phyloP scores from a whole-genome alignment of 371 early-diverging fungal genomes.

The Mucor irregularis region DNA sequence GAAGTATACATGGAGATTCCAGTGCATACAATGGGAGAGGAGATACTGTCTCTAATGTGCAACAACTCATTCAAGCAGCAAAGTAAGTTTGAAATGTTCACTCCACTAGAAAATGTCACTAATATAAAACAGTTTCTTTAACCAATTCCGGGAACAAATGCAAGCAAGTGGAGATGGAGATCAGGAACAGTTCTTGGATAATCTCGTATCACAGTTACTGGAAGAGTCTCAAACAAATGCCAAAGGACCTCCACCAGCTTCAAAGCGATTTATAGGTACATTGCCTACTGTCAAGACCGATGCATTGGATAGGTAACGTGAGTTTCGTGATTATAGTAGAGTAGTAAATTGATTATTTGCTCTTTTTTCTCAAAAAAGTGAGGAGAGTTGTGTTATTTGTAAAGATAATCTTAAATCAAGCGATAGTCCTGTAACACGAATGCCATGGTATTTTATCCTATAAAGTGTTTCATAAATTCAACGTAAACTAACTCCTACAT shows the following conservation, averaged over 20 bases:
- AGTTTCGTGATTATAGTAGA: background rate
- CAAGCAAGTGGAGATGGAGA: slow-evolving; percentile 39
- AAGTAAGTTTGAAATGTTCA: slow-evolving; percentile 25
- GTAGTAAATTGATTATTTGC: background rate
- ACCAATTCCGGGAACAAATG: slow-evolving; percentile 41
- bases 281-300: slow-evolving; percentile 27
- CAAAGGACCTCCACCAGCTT: slow-evolving; percentile 57
- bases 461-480: background rate
- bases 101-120: background rate
- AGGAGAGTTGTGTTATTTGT: slow-evolving; percentile 53
- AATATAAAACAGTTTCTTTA: slow-evolving; percentile 28
- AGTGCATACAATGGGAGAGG: background rate
- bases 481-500: background rate
- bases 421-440: slow-evolving; percentile 34
- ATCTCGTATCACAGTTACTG: slow-evolving; percentile 47
- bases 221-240: slow-evolving; percentile 50
- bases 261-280: slow-evolving; percentile 38
- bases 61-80: slow-evolving; percentile 39
- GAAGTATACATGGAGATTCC: background rate
- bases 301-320: slow-evolving; percentile 27
- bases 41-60: slow-evolving; percentile 9
- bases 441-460: slow-evolving; percentile 46
- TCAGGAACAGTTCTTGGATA: slow-evolving; percentile 49
- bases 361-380: slow-evolving; percentile 22
- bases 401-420: slow-evolving; percentile 41